Percentiles rank a stretch among this genome's conserved stretches.
Evolutionary conservation across 805 yeast genomes (phyloP).

Genomic region (Lachancea cidri): DNA sequence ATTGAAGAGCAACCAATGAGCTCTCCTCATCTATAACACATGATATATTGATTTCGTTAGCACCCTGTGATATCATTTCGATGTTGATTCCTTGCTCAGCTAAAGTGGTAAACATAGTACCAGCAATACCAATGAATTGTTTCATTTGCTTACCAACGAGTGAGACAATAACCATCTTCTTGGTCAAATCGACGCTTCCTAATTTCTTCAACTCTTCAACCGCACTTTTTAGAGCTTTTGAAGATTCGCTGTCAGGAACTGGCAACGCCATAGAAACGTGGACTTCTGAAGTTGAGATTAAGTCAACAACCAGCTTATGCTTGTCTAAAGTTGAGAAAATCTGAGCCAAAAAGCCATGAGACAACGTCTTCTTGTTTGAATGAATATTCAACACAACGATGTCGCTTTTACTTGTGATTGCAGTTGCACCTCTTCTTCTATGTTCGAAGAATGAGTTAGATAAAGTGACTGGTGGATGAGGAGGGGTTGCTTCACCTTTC

Average conservation of each 20-base stretch:
- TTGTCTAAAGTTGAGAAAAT: constrained; percentile 83
- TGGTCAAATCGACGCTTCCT: constrained; percentile 86
- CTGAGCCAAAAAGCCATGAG: constrained; percentile 92
- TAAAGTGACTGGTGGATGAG: constrained; percentile 85
- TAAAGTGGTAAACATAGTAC: constrained; percentile 89
- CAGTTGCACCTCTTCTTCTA: constrained; percentile 75
- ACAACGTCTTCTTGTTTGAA: constrained; percentile 84
- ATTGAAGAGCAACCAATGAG: constrained; percentile 77
- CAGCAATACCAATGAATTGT: constrained; percentile 94
- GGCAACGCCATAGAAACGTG: constrained; percentile 98
- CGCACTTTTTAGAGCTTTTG: constrained; percentile 58
- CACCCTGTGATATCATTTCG: constrained; percentile 98
- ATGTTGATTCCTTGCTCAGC: constrained; percentile 90
- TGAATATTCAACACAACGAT: constrained; percentile 91
- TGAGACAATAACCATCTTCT: constrained; percentile 85
- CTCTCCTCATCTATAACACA: constrained; percentile 87
- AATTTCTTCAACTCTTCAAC: constrained; percentile 69
- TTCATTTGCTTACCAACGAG: constrained; percentile 97
- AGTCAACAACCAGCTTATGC: constrained; percentile 83
- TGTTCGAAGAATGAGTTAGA: constrained; percentile 36
- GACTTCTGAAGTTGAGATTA: constrained; percentile 95
- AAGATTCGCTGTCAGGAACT: constrained; percentile 59
- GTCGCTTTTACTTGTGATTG: constrained; percentile 91
- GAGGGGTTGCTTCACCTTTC: constrained; percentile 86
- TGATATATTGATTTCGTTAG: constrained; percentile 93